phyloP scores from a whole-genome alignment of 345 rosid species.

The Pseudoturritis turrita region DNA sequence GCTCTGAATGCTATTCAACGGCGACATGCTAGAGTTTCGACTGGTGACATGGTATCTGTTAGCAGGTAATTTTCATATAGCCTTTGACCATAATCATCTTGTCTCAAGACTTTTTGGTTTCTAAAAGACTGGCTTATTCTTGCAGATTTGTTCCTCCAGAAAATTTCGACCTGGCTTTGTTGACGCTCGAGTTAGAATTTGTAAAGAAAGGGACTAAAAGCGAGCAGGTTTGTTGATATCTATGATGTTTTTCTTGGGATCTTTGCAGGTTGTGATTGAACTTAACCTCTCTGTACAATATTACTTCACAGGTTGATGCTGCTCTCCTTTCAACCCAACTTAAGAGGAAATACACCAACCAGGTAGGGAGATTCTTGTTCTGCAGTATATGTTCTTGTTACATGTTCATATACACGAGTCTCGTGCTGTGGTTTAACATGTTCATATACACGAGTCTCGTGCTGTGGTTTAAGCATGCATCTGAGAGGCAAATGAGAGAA shows the following conservation, averaged over 20 bases:
- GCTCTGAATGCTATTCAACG: slow-evolving; percentile 89
- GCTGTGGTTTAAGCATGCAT: not conserved
- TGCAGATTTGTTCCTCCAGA: slow-evolving; percentile 82
- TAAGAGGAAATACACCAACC: slow-evolving; percentile 68
- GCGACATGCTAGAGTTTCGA: slow-evolving; percentile 76
- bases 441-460: not conserved
- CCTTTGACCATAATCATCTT: not conserved
- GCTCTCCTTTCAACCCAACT: slow-evolving; percentile 72
- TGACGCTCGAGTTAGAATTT: slow-evolving; percentile 83
- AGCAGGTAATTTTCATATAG: slow-evolving; percentile 45
- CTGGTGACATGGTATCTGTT: slow-evolving; percentile 64
- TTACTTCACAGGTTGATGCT: slow-evolving; percentile 74
- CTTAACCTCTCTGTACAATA: not conserved
- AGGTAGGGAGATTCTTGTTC: slow-evolving; percentile 43
- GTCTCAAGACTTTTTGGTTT: not conserved
- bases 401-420: not conserved
- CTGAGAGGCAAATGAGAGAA: slow-evolving; percentile 1
- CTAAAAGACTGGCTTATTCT: not conserved
- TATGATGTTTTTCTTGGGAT: not conserved
- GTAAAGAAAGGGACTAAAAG: slow-evolving; percentile 84
- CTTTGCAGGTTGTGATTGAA: not conserved
- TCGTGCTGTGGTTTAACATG: not conserved
- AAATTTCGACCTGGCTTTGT: slow-evolving; percentile 64
- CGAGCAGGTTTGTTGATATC: slow-evolving; percentile 59
- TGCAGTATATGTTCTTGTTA: not conserved